A percentile compares a stretch with the other conserved stretches of the same genome.
Evolutionary conservation across 352 stramenopile genomes (phyloP).

Genomic region (Pythium monospermum): DNA sequence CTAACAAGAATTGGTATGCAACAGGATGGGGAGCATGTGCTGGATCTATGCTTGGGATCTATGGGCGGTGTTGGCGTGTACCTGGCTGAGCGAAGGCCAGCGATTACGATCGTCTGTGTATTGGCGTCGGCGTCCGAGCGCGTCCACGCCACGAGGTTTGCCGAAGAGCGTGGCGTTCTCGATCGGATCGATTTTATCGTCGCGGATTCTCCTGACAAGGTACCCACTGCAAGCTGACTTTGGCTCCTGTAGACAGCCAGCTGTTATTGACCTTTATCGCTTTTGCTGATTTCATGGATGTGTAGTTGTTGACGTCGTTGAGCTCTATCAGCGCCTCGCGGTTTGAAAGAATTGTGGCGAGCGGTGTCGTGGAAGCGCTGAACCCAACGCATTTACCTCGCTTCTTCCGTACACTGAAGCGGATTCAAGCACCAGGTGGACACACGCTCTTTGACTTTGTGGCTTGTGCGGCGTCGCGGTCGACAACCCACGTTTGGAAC

Average conservation of each 20-base stretch:
- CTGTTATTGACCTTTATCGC: background rate
- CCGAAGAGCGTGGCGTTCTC: slow-evolving; percentile 45
- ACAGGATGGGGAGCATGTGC: slow-evolving; percentile 51
- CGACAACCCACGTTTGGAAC: slow-evolving; percentile 69
- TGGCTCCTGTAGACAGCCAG: background rate
- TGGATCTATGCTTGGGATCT: slow-evolving; percentile 80
- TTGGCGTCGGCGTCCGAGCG: slow-evolving; percentile 55
- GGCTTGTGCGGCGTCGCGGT: slow-evolving; percentile 52
- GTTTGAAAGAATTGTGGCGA: slow-evolving; percentile 68
- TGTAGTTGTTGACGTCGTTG: slow-evolving; percentile 47
- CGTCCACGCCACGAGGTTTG: slow-evolving; percentile 53
- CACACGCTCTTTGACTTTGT: slow-evolving; percentile 66
- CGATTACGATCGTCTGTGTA: slow-evolving; percentile 47
- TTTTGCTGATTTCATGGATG: background rate
- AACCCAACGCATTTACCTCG: slow-evolving; percentile 33
- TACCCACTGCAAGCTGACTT: no score
- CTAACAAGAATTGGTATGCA: no score
- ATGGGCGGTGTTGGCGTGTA: slow-evolving; percentile 79
- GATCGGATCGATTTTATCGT: slow-evolving; percentile 73
- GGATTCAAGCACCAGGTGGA: slow-evolving; percentile 47
- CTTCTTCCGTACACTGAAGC: slow-evolving; percentile 61
- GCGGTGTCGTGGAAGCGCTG: slow-evolving; percentile 52
- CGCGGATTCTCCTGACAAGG: slow-evolving; percentile 53
- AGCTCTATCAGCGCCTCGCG: slow-evolving; percentile 45
- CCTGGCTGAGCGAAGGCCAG: slow-evolving; percentile 45